Percentiles rank a stretch among this genome's conserved stretches.
Conservation (phyloP, 495 filamentous ascomycete species). For the Neurospora tetrasperma region DNA sequence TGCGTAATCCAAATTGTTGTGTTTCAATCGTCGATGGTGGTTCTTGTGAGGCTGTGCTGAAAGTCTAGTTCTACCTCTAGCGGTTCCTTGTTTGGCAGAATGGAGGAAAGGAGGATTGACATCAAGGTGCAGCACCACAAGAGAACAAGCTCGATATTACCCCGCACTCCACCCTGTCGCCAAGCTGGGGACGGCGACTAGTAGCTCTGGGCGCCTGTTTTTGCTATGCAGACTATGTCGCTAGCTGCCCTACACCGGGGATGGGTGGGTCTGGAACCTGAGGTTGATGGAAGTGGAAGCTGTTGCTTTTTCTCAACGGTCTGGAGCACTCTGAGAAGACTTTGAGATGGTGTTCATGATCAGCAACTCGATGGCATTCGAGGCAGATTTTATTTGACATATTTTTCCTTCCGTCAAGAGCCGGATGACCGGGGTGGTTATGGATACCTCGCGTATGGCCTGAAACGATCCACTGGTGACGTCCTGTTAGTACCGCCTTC, state of each 20-base stretch:
- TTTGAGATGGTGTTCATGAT: background rate
- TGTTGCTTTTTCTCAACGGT: background rate
- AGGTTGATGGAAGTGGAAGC: background rate
- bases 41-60: background rate
- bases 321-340: background rate
- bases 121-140: conserved; percentile 10
- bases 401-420: background rate
- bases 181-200: background rate
- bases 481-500: background rate
- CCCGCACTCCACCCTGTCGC: conserved; percentile 7
- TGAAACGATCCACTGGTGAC: background rate
- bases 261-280: background rate
- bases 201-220: background rate
- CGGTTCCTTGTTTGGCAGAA: background rate
- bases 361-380: background rate
- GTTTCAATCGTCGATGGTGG: background rate
- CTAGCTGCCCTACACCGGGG: background rate
- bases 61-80: background rate
- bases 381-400: background rate
- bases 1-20: background rate
- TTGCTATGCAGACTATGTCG: background rate
- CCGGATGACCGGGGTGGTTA: background rate
- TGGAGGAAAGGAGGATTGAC: conserved; percentile 1
- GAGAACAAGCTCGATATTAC: conserved; percentile 1
- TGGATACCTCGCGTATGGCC: background rate